A percentile compares a stretch with the other conserved stretches of the same genome.
phyloP scores from a whole-genome alignment of 2,329 filamentous ascomycete genomes.

The Hypoxylon sp. region DNA sequence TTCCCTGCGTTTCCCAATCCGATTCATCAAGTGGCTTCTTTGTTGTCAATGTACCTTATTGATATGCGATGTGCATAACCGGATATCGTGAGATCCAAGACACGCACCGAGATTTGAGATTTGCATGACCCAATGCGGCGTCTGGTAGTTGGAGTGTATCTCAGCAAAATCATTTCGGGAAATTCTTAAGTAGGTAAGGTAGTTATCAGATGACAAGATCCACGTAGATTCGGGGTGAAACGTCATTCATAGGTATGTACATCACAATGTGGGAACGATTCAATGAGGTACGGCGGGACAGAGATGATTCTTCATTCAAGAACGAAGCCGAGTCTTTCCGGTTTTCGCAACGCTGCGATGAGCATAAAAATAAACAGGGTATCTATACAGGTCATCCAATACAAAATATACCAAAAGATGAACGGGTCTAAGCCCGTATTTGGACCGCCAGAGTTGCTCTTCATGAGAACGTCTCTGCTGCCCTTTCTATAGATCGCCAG shows the following conservation, averaged over 20 bases:
- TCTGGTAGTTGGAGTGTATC: background rate
- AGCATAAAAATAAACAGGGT: slow-evolving; percentile 45
- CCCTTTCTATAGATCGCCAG: slow-evolving; percentile 37
- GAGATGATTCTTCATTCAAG: slow-evolving; percentile 39
- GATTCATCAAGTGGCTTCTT: slow-evolving; percentile 2
- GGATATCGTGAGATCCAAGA: slow-evolving; percentile 14
- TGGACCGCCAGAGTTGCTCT: slow-evolving; percentile 17
- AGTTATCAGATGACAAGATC: background rate
- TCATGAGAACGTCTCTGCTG: slow-evolving; percentile 21
- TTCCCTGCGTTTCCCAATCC: slow-evolving; percentile 23
- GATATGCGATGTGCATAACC: slow-evolving; percentile 1
- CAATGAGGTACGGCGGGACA: slow-evolving; percentile 15
- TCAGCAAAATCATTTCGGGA: slow-evolving; percentile 3
- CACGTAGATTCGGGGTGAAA: background rate
- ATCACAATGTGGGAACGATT: background rate
- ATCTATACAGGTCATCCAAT: slow-evolving; percentile 45
- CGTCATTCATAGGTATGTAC: background rate
- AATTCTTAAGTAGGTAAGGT: too few species aligned
- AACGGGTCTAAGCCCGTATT: slow-evolving; percentile 11
- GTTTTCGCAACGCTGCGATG: slow-evolving; percentile 31
- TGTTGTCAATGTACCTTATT: slow-evolving; percentile 10
- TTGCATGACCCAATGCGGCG: slow-evolving; percentile 12
- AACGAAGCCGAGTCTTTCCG: slow-evolving; percentile 26
- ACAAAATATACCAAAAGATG: slow-evolving; percentile 37
- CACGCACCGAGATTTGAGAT: slow-evolving; percentile 22